phyloP scores from a whole-genome alignment of 192 early-diverging fungal genomes.

The Ramicandelaber brevisporus region DNA sequence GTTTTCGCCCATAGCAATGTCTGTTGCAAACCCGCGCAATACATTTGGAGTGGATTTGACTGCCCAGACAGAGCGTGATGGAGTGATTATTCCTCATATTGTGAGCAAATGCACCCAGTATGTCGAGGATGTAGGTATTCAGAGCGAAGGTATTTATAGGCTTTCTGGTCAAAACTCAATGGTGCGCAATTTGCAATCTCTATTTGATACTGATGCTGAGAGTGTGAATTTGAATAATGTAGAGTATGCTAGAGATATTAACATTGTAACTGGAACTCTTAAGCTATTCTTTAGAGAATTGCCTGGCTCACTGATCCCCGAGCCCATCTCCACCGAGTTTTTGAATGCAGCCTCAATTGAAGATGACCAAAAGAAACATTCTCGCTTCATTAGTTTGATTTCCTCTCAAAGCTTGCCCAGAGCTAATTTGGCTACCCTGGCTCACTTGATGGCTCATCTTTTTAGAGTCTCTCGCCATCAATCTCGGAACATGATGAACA shows the following conservation, averaged over 20 bases:
- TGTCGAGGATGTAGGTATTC: conserved; percentile 52
- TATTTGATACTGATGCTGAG: conserved; percentile 51
- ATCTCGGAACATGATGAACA: conserved; percentile 65
- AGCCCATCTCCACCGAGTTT: not conserved
- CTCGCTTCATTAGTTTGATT: too few relatives aligned
- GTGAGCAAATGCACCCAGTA: conserved; percentile 54
- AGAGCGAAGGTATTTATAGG: conserved; percentile 72
- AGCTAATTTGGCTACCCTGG: conserved; percentile 61
- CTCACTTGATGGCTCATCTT: conserved; percentile 56
- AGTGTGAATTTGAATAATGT: conserved; percentile 32
- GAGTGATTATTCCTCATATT: conserved; percentile 43
- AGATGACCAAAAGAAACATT: too few relatives aligned
- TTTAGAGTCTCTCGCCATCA: conserved; percentile 52
- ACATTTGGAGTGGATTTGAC: conserved; percentile 65
- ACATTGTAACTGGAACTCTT: conserved; percentile 57
- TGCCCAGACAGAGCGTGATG: conserved; percentile 40
- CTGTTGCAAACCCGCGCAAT: conserved; percentile 41
- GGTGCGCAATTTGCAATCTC: conserved; percentile 39
- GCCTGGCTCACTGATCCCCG: conserved; percentile 66
- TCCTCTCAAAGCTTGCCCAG: conserved; percentile 38
- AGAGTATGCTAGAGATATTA: conserved; percentile 41
- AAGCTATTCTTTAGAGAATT: conserved; percentile 91
- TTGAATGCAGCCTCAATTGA: conserved; percentile 14
- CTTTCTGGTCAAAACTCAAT: conserved; percentile 52
- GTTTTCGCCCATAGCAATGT: conserved; percentile 17